Percentiles rank a stretch among this genome's conserved stretches.
Conservation (phyloP, 179 eudicot species). For the Silene vulgaris region DNA sequence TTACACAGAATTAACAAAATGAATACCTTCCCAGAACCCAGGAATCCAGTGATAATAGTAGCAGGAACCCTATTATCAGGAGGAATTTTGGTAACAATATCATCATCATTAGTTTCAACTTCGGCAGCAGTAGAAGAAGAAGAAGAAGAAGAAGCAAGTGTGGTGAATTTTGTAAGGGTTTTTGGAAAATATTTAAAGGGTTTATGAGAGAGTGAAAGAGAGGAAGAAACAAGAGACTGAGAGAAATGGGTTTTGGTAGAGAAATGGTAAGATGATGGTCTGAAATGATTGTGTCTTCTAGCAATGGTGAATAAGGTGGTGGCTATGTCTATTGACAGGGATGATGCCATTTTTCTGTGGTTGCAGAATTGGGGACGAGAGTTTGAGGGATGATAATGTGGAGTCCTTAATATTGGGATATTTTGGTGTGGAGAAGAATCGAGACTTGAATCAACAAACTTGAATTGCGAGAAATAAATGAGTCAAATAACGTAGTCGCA, state of each 20-base stretch:
- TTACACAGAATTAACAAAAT: too few relatives aligned
- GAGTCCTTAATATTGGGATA: too few relatives aligned
- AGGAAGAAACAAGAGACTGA: constrained; percentile 6
- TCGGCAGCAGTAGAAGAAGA: constrained; percentile 25
- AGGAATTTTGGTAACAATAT: constrained; percentile 48
- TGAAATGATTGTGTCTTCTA: constrained; percentile 10
- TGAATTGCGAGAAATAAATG: too few relatives aligned
- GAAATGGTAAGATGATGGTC: background rate
- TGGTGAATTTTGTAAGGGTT: constrained; percentile 27
- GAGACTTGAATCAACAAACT: too few relatives aligned
- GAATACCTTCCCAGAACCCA: constrained; percentile 89
- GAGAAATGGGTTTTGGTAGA: constrained; percentile 7
- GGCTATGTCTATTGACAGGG: constrained; percentile 40
- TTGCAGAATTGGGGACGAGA: background rate
- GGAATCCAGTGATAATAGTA: constrained; percentile 82
- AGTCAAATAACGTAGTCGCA: too few relatives aligned
- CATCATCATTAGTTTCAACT: constrained; percentile 30
- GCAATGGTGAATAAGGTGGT: constrained; percentile 23
- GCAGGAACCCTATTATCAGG: constrained; percentile 90
- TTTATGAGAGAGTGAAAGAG: constrained; percentile 11
- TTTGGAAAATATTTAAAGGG: background rate
- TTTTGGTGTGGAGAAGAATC: too few relatives aligned
- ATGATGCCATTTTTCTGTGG: constrained; percentile 30
- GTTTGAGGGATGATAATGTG: background rate
- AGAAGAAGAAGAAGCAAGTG: constrained; percentile 26